These are phyloP conservation scores for Volutella citrinella DNA, from an alignment of 2,329 filamentous ascomycete species.

Conservation along the genomic window DNA sequence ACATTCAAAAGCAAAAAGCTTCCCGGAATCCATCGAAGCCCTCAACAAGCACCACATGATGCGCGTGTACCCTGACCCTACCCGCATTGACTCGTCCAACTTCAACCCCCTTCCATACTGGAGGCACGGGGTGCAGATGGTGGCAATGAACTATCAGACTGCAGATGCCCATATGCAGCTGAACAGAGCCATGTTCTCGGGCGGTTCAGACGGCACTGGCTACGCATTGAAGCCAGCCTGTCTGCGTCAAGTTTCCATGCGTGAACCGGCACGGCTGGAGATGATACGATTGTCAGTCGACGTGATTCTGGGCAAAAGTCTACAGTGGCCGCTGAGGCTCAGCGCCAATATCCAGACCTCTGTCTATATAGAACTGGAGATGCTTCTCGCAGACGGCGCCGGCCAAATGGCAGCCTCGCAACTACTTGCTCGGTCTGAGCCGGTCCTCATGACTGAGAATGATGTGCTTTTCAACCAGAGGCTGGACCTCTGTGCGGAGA, in stretches of 20 bases:
- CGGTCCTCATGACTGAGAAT: conserved; percentile 86
- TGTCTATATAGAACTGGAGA: no score
- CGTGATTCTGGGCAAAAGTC: no score
- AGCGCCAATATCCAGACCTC: no score
- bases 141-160: conserved; percentile 96
- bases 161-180: conserved; percentile 94
- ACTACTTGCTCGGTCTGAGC: no score
- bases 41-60: conserved; percentile 92
- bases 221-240: conserved; percentile 92
- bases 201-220: conserved; percentile 79
- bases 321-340: no score
- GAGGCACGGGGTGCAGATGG: conserved; percentile 96
- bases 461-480: conserved; percentile 83
- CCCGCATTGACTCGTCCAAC: conserved; percentile 83
- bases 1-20: conserved; percentile 70
- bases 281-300: conserved; percentile 75
- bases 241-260: conserved; percentile 66
- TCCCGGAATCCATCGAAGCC: conserved; percentile 74
- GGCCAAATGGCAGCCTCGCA: no score
- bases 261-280: conserved; percentile 48
- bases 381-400: no score
- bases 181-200: conserved; percentile 96
- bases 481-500: conserved; percentile 78
- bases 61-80: conserved; percentile 86
- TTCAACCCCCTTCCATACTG: conserved; percentile 93